Percentiles rank a stretch among this genome's conserved stretches.
phyloP scores from a whole-genome alignment of 2,329 filamentous ascomycete genomes.

The Eurotiales sp. region DNA sequence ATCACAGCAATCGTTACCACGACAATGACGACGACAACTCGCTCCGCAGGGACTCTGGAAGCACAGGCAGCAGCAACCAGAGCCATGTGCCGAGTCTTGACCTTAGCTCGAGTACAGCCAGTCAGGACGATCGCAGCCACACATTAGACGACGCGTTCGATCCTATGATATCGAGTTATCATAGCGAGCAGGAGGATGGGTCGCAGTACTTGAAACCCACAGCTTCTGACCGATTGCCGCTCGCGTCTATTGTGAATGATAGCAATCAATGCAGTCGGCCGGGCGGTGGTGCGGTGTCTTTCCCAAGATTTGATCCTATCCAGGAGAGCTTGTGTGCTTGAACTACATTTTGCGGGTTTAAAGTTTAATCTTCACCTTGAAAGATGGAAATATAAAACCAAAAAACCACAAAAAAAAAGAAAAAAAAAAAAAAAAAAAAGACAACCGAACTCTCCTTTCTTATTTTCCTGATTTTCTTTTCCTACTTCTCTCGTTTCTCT shows the following conservation, averaged over 20 bases:
- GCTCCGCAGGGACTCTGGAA: conserved; percentile 22
- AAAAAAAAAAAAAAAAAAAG: too few species aligned
- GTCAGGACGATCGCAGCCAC: conserved; percentile 20
- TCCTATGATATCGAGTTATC: conserved; percentile 28
- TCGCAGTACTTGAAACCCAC: conserved; percentile 26
- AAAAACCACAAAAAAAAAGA: too few species aligned
- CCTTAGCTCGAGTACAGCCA: conserved; percentile 23
- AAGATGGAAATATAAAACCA: too few species aligned
- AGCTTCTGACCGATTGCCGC: conserved; percentile 22
- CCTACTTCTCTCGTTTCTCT: neutral
- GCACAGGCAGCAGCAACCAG: conserved; percentile 20
- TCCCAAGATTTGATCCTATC: conserved; percentile 32
- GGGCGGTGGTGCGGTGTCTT: conserved; percentile 22
- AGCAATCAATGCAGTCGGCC: conserved; percentile 25
- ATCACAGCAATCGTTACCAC: conserved; percentile 24
- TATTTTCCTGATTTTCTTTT: neutral
- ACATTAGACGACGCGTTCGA: conserved; percentile 29
- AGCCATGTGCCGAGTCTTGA: conserved; percentile 26
- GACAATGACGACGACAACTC: conserved; percentile 25
- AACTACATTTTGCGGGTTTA: neutral
- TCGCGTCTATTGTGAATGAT: conserved; percentile 28
- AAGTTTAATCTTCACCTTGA: too few species aligned
- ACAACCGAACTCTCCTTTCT: too few species aligned
- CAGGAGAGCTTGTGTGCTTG: conserved; percentile 34
- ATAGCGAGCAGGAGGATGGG: conserved; percentile 23